Conservation (phyloP, 495 filamentous ascomycete genomes). For the Haplographium delicatum region DNA sequence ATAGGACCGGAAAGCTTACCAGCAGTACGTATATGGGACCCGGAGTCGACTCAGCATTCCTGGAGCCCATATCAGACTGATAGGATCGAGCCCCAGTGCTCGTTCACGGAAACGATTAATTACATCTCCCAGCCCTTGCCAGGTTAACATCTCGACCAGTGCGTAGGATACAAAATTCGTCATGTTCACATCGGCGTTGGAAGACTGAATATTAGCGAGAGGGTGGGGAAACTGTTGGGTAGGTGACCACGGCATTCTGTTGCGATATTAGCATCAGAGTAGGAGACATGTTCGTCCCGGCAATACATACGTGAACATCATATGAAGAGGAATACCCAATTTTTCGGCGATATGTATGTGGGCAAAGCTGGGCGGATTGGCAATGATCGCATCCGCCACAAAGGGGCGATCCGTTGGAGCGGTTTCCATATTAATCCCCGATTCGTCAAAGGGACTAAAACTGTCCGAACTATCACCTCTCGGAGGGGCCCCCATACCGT, state of each 20-base stretch:
- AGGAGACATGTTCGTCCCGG: not conserved
- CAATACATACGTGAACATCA: slow-evolving; percentile 69
- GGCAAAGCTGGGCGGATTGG: slow-evolving; percentile 78
- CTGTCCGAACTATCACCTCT: slow-evolving; percentile 12
- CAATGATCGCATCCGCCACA: slow-evolving; percentile 76
- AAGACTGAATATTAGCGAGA: slow-evolving; percentile 47
- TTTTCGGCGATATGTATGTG: slow-evolving; percentile 80
- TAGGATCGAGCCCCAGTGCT: slow-evolving; percentile 60
- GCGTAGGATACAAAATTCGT: slow-evolving; percentile 73
- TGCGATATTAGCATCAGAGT: not conserved
- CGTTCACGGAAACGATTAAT: slow-evolving; percentile 66
- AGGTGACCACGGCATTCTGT: slow-evolving; percentile 55
- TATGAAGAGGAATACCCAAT: slow-evolving; percentile 68
- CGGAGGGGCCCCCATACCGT: slow-evolving; percentile 38
- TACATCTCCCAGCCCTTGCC: slow-evolving; percentile 73
- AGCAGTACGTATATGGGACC: slow-evolving; percentile 76
- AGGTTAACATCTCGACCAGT: slow-evolving; percentile 74
- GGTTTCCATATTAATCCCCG: slow-evolving; percentile 29
- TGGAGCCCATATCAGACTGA: slow-evolving; percentile 63
- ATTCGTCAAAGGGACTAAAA: slow-evolving; percentile 27
- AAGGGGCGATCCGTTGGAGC: slow-evolving; percentile 49
- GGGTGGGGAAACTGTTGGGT: slow-evolving; percentile 51
- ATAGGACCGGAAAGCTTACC: slow-evolving; percentile 36
- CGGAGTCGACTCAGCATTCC: slow-evolving; percentile 55
- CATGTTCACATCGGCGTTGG: slow-evolving; percentile 45